Evolutionary conservation across 2,329 filamentous ascomycete genomes (phyloP).

Genomic region (Lachnum nothofagi): DNA sequence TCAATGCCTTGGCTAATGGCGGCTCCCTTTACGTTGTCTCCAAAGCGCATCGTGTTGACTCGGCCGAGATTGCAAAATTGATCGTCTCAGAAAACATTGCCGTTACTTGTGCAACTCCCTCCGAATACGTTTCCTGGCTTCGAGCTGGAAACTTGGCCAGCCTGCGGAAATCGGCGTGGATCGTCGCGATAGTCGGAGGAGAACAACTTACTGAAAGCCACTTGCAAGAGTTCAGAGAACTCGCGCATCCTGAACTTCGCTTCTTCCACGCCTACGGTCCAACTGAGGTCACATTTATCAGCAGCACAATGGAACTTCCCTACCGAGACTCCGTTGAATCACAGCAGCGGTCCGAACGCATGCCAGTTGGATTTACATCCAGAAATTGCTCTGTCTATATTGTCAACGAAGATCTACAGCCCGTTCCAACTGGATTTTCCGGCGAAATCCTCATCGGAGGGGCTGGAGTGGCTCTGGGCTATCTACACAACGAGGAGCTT

Average conservation of each 20-base stretch:
- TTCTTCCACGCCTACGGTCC: constrained; percentile 14
- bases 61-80: background rate
- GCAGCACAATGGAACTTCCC: background rate
- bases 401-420: constrained; percentile 34
- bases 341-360: background rate
- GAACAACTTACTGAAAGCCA: background rate
- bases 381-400: constrained; percentile 32
- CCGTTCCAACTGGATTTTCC: constrained; percentile 36
- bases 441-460: constrained; percentile 42
- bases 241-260: background rate
- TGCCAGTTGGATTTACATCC: constrained; percentile 2
- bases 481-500: constrained; percentile 27
- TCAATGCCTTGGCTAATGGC: constrained; percentile 6
- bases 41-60: constrained; percentile 1
- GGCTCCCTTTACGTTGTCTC: constrained; percentile 6
- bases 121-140: constrained; percentile 4
- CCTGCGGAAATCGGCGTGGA: background rate
- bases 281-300: constrained; percentile 2
- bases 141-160: background rate
- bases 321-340: background rate
- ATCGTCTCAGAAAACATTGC: background rate
- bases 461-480: constrained; percentile 28
- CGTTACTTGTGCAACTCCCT: constrained; percentile 3
- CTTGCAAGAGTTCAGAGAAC: background rate
- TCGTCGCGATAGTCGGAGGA: constrained; percentile 1